Percentiles rank a stretch among this genome's conserved stretches.
phyloP scores from a whole-genome alignment of 2,329 filamentous ascomycete genomes.

The Phialophora expanda region DNA sequence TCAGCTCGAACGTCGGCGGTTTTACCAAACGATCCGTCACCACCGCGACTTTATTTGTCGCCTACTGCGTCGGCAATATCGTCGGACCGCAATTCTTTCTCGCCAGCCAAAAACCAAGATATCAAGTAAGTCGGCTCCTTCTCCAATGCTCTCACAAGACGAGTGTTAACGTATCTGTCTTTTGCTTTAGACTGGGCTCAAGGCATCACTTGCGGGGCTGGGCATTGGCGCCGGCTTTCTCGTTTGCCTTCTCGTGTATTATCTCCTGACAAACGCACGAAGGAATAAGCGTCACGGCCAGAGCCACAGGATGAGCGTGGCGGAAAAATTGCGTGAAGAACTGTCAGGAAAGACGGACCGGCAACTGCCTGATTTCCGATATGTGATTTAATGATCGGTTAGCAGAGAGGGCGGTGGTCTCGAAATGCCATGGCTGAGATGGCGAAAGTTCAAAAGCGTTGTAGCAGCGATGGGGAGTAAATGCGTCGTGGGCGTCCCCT shows the following conservation, averaged over 20 bases:
- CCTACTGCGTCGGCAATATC: conserved; percentile 62
- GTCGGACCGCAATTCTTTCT: conserved; percentile 61
- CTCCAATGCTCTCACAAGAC: background rate
- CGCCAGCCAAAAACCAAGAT: conserved; percentile 54
- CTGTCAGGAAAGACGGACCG: conserved; percentile 46
- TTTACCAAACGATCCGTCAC: conserved; percentile 63
- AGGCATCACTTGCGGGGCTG: conserved; percentile 43
- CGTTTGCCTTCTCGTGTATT: conserved; percentile 42
- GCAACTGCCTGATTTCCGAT: conserved; percentile 46
- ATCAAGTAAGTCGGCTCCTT: conserved; percentile 43
- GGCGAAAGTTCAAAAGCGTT: background rate
- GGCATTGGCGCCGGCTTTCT: conserved; percentile 43
- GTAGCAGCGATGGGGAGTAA: background rate
- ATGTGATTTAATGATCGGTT: conserved; percentile 40
- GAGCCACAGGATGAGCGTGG: conserved; percentile 39
- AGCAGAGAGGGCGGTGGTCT: background rate
- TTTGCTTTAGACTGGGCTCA: conserved; percentile 44
- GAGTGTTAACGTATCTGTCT: conserved; percentile 42
- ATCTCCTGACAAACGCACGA: conserved; percentile 43
- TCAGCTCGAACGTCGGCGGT: conserved; percentile 60
- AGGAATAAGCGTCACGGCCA: conserved; percentile 42
- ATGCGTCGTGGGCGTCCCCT: background rate
- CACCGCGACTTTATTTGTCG: conserved; percentile 57
- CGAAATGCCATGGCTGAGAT: background rate
- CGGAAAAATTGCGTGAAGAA: conserved; percentile 43